A percentile compares a stretch with the other conserved stretches of the same genome.
Conservation (phyloP, 2,329 filamentous ascomycete species). For the Aspergillus uvarum region DNA sequence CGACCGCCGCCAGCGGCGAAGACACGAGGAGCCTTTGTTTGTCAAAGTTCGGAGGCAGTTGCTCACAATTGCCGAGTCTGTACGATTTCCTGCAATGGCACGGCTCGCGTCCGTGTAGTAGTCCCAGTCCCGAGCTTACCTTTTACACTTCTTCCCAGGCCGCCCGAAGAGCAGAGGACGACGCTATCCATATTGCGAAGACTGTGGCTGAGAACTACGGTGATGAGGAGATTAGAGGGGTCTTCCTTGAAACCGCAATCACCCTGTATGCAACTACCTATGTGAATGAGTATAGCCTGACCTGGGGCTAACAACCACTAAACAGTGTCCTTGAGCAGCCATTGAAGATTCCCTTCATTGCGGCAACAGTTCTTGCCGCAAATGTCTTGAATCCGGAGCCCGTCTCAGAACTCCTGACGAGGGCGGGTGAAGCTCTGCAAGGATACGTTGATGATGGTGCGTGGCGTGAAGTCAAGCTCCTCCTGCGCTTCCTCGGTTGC, state of each 20-base stretch:
- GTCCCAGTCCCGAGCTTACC: conserved; percentile 12
- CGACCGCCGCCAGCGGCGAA: conserved; percentile 69
- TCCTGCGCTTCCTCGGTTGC: conserved; percentile 85
- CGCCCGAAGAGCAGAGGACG: conserved; percentile 74
- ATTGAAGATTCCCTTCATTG: conserved; percentile 94
- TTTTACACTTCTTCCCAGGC: conserved; percentile 44
- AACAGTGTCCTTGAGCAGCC: conserved; percentile 77
- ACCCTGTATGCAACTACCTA: conserved; percentile 59
- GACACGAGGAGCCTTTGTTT: conserved; percentile 70
- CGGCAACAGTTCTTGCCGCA: conserved; percentile 74
- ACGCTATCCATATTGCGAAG: conserved; percentile 71
- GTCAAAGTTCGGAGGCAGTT: conserved; percentile 76
- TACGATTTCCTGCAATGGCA: conserved; percentile 28
- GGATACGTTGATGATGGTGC: conserved; percentile 67
- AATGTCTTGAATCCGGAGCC: conserved; percentile 78
- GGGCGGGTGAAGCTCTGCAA: conserved; percentile 63
- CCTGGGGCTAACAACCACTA: conserved; percentile 10
- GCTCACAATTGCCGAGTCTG: conserved; percentile 75
- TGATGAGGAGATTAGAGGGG: conserved; percentile 72
- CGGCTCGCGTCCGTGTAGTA: neutral
- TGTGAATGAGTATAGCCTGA: conserved; percentile 1
- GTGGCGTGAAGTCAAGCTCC: conserved; percentile 89
- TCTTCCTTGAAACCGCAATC: conserved; percentile 70
- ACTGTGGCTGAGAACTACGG: conserved; percentile 80
- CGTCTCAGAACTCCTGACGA: conserved; percentile 66